A percentile compares a stretch with the other conserved stretches of the same genome.
Conservation (phyloP, 768 basidiomycete species). For the Lactarius indigo region DNA sequence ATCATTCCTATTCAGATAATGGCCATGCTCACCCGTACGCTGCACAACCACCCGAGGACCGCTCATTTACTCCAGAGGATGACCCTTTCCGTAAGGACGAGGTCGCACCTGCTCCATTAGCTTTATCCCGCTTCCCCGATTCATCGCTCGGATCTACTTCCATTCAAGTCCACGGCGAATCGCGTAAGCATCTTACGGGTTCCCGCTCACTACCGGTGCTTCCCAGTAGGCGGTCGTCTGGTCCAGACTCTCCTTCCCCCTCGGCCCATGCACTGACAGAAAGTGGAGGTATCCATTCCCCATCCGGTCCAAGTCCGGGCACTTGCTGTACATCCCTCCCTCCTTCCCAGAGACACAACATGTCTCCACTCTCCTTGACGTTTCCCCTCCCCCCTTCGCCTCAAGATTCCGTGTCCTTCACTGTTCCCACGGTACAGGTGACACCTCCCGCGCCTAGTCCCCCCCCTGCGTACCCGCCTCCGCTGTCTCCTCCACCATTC, state of each 20-base stretch:
- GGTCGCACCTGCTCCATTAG: neutral
- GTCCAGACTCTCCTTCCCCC: constrained; percentile 11
- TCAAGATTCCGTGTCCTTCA: neutral
- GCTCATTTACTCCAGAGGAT: constrained; percentile 22
- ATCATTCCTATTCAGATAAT: constrained; percentile 6
- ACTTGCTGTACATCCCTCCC: neutral
- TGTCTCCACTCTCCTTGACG: constrained; percentile 21
- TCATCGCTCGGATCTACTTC: constrained; percentile 7
- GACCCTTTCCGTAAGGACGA: constrained; percentile 26
- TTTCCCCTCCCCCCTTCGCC: constrained; percentile 22
- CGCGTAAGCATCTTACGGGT: neutral
- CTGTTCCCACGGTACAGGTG: constrained; percentile 17
- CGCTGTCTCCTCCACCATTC: constrained; percentile 11
- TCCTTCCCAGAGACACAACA: neutral
- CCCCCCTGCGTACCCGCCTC: constrained; percentile 20
- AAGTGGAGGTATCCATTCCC: neutral
- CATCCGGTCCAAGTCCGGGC: neutral
- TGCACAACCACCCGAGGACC: neutral
- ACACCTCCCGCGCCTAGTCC: constrained; percentile 8
- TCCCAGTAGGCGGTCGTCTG: constrained; percentile 12
- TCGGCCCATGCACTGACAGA: neutral
- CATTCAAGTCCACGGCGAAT: neutral
- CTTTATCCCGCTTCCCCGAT: neutral
- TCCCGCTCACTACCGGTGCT: constrained; percentile 12
- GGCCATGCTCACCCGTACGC: neutral